A percentile compares a stretch with the other conserved stretches of the same genome.
Conservation (phyloP, 2,329 filamentous ascomycete species). For the Tolypocladium ovalisporum region DNA sequence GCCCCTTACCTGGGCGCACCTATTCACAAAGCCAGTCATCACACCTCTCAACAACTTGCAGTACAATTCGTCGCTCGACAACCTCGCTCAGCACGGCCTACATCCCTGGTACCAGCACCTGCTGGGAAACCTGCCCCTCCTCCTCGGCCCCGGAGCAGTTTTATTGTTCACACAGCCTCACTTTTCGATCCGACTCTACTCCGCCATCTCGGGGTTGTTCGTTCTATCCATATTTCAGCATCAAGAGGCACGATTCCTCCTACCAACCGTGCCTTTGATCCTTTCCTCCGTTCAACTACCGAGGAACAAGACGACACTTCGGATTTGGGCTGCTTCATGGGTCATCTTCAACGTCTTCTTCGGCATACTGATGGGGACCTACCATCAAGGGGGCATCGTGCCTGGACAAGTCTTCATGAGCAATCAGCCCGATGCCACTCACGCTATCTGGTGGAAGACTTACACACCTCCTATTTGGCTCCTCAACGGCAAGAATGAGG, state of each 20-base stretch:
- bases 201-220: constrained; percentile 60
- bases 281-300: constrained; percentile 63
- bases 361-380: constrained; percentile 66
- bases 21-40: constrained; percentile 56
- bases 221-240: constrained; percentile 67
- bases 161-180: constrained; percentile 49
- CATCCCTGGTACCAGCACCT: constrained; percentile 73
- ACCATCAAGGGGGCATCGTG: constrained; percentile 71
- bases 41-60: constrained; percentile 68
- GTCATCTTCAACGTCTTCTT: constrained; percentile 58
- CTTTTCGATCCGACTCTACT: constrained; percentile 52
- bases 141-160: constrained; percentile 58
- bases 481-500: constrained; percentile 62
- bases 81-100: constrained; percentile 64
- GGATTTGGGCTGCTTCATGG: constrained; percentile 52
- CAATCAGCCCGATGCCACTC: constrained; percentile 55
- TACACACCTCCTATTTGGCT: constrained; percentile 76
- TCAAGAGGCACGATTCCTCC: constrained; percentile 69
- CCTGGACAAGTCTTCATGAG: constrained; percentile 67
- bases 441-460: constrained; percentile 77
- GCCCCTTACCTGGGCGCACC: constrained; percentile 51
- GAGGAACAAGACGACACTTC: constrained; percentile 34
- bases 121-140: constrained; percentile 55
- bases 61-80: constrained; percentile 61
- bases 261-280: constrained; percentile 67